These are phyloP conservation scores for Pythium dissimile DNA, from an alignment of 352 stramenopile genomes.

Conservation along the genomic window DNA sequence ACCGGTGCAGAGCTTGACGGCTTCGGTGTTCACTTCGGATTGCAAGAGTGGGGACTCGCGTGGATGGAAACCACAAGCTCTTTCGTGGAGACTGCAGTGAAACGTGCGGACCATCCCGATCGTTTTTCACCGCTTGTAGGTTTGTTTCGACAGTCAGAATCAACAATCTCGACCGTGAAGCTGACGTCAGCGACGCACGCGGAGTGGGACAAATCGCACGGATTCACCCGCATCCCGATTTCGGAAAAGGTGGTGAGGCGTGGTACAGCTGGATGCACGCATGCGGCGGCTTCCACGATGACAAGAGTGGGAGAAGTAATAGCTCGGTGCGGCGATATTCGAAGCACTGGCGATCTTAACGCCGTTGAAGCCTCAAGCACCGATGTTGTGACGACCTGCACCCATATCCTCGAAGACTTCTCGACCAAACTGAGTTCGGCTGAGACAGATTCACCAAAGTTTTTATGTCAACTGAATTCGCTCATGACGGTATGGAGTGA, in stretches of 20 bases:
- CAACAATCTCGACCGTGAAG: not conserved
- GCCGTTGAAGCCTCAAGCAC: not conserved
- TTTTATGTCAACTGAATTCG: constrained; percentile 18
- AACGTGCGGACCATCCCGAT: constrained; percentile 5
- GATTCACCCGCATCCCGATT: constrained; percentile 6
- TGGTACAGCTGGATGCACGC: not conserved
- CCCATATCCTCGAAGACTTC: constrained; percentile 38
- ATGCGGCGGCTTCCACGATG: not conserved
- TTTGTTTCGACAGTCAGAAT: not conserved
- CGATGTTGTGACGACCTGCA: constrained; percentile 19
- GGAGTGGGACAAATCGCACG: constrained; percentile 1
- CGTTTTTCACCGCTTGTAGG: constrained; percentile 12
- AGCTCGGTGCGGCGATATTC: not conserved
- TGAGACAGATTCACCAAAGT: constrained; percentile 20
- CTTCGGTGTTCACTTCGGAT: constrained; percentile 24
- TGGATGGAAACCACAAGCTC: constrained; percentile 2
- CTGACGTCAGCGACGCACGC: not conserved
- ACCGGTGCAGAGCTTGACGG: constrained; percentile 15
- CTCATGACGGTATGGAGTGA: constrained; percentile 28
- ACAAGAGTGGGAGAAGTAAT: not conserved
- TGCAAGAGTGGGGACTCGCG: constrained; percentile 20
- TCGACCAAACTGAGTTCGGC: constrained; percentile 29
- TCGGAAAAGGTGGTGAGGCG: constrained; percentile 2
- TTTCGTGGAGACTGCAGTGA: not conserved
- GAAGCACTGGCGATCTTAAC: not conserved